A percentile compares a stretch with the other conserved stretches of the same genome.
These are phyloP conservation scores for Gracilaria caudata DNA, from an alignment of 23 red algal species.

Conservation along the genomic window DNA sequence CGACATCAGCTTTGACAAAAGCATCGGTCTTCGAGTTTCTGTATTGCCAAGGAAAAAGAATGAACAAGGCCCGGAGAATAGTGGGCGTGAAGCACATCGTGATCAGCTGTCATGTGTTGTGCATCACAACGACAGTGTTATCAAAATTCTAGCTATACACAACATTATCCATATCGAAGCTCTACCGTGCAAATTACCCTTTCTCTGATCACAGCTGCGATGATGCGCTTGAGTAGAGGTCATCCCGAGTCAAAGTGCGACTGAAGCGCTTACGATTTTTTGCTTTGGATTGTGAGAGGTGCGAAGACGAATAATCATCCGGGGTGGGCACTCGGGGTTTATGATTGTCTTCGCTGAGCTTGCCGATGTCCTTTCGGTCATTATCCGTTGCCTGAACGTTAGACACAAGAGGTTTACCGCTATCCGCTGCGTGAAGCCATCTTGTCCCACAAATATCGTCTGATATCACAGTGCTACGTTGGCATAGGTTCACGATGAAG, in stretches of 20 bases:
- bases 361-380: no score
- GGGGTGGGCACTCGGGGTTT: no score
- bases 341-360: no score
- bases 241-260: background rate
- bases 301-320: background rate
- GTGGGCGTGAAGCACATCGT: background rate
- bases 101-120: background rate
- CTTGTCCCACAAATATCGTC: background rate
- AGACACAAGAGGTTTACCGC: background rate
- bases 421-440: background rate
- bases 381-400: no score
- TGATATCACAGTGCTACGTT: background rate
- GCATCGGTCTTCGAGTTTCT: background rate
- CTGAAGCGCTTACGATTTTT: background rate
- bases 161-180: background rate
- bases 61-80: background rate
- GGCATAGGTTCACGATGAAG: background rate
- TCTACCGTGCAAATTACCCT: background rate
- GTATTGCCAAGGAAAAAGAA: conserved; percentile 6
- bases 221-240: background rate
- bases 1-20: background rate
- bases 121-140: conserved; percentile 1
- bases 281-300: background rate
- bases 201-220: background rate
- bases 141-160: background rate